Base-by-base conservation (phyloP, 345 rosid genomes). In the Citrus trifoliata region DNA sequence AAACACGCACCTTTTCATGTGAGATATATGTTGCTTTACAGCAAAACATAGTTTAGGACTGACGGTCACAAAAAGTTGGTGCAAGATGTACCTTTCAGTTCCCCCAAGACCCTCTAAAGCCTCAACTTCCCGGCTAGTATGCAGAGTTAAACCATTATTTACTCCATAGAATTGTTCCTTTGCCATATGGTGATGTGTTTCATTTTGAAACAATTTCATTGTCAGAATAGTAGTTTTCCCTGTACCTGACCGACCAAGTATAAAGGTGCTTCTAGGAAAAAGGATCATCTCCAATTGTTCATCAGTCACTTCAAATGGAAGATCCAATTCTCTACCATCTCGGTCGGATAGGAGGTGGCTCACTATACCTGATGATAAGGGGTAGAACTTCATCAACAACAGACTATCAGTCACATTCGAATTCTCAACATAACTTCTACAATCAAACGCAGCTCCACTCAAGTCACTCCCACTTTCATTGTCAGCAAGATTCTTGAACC, bases 141-240 rank as follows among this genome's bases (percentile, higher is more conserved):
- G 71, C 51, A 3, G 30, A 18, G 60, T 30, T 14, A 42, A 32
- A 46, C 19, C 25, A 18, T 18, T 28, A 65, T 10, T 10, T 21
- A 21, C 73, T 56, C 62, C 81, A 71, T 58, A 24, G 42, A 58
- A 79, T 42, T 80, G 88, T 62, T 80, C 61, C 22, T 28, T 58
- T 7, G 87, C 85, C 62, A 78, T 67, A 12, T 78, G 79, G 78
- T 59, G 71, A 24, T 75, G 71, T 62, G 85, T 82, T 76, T 89
- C 91, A 5, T 78, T 84, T 71, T 76, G 58, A 68, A 80, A 82
- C 75, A 90, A 80, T 80, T 88, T 90, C 83, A 82, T 85, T 0
- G 87, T 87, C 35, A 88, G 46, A 53, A 88, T 82, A 0, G 92
- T 90, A 12, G 93, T 90, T 80, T 90, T 90, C 6, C 93, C 93